Evolutionary conservation across 148 eudicot species (phyloP), one percentile per base, ranked within the genome.

Genomic region (Diospyros lotus): DNA sequence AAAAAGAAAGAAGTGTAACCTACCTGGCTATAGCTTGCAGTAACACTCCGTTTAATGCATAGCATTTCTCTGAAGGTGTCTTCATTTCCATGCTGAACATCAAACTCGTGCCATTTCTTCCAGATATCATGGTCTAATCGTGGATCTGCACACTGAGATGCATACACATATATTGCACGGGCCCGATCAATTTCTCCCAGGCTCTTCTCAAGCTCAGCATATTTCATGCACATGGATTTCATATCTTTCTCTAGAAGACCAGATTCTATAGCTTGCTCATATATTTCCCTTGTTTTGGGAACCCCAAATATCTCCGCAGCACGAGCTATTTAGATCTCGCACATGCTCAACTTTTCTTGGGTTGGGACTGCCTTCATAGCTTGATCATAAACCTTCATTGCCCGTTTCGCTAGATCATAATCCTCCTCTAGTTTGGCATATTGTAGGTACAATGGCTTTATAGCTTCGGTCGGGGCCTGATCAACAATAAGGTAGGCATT

Each of bases 341-440:
- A 28, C 28, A 28, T 28, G 28, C 28, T 28, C 28, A 28, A 28
- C 84, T 90, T 95, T 82, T 92, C 96, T 78, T 75, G 79, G 56
- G 91, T 85, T 9, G 98, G 98, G 67, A 95, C 97, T 48, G 93
- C 93, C 77, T 89, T 89, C 15, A 96, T 88, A 45, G 97, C 92
- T 81, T 88, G 89, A 80, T 95, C 93, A 80, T 92, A 95, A 58
- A 95, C 96, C 80, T 82, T 82, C 99, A 95, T 95, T 51, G 94
- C 97, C 69, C 91, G 80, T 82, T 92, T 92, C 28, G 99, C 97
- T 74, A 95, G 81, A 55, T 97, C 97, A 76, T 79, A 86, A 70
- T 92, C 92, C 86, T 95, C 99, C 80, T 95, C 99, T 58, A 95
- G 81, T 75, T 90, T 92, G 11, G 99, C 97, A 76, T 92, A 95